These are phyloP conservation scores for Colletotrichum destructivum DNA, from an alignment of 2,329 filamentous ascomycete species.

Conservation along the genomic window DNA sequence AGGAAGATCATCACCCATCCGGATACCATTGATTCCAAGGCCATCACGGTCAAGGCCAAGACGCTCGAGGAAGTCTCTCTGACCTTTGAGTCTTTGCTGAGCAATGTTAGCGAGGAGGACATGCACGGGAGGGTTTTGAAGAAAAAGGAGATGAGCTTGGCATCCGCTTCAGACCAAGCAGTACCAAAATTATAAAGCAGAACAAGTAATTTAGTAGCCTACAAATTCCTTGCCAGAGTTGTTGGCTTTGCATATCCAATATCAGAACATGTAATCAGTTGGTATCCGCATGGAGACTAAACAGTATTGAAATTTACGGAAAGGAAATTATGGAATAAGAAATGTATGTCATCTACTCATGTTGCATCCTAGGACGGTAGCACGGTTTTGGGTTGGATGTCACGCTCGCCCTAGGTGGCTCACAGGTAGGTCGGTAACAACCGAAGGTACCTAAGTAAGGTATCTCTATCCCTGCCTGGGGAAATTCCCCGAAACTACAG, in stretches of 20 bases:
- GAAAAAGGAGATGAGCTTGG: slow-evolving; percentile 43
- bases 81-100: slow-evolving; percentile 58
- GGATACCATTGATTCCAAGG: slow-evolving; percentile 55
- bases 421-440: too few relatives aligned
- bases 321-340: not conserved
- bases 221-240: not conserved
- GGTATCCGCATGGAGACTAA: not conserved
- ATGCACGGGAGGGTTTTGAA: slow-evolving; percentile 57
- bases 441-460: too few relatives aligned
- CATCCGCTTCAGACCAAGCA: slow-evolving; percentile 43
- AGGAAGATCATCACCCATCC: slow-evolving; percentile 55
- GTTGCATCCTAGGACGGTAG: not conserved
- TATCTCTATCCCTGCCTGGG: not conserved
- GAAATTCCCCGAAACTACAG: not conserved
- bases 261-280: not conserved
- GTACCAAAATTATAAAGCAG: slow-evolving; percentile 50
- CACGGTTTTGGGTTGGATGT: too few relatives aligned
- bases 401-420: too few relatives aligned
- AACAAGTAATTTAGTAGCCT: not conserved
- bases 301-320: not conserved
- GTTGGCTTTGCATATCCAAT: not conserved
- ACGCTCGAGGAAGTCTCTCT: slow-evolving; percentile 64
- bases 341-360: not conserved
- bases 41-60: slow-evolving; percentile 64
- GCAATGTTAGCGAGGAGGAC: slow-evolving; percentile 59